A percentile compares a stretch with the other conserved stretches of the same genome.
phyloP scores from a whole-genome alignment of 495 filamentous ascomycete genomes.

The Aspergillus hancockii region DNA sequence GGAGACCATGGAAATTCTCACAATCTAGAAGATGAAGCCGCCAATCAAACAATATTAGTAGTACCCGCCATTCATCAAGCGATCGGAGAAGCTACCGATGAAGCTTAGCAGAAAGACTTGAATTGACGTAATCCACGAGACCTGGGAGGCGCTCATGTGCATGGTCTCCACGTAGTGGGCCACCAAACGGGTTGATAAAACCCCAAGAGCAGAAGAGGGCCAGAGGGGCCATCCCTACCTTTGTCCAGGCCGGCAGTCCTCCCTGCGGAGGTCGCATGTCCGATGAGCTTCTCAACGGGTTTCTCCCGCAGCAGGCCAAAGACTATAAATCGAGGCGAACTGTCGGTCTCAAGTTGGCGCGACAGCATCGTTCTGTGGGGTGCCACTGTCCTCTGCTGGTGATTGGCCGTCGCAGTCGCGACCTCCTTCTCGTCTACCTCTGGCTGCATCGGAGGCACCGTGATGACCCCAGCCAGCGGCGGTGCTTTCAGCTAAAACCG shows the following conservation, averaged over 20 bases:
- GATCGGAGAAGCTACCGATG: conserved; percentile 48
- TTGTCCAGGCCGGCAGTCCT: conserved; percentile 57
- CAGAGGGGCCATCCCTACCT: conserved; percentile 55
- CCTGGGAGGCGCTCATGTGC: conserved; percentile 44
- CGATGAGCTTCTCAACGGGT: no score
- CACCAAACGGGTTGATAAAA: conserved; percentile 63
- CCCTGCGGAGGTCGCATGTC: conserved; percentile 30
- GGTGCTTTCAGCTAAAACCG: no score
- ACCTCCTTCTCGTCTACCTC: no score
- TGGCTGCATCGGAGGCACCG: no score
- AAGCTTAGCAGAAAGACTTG: conserved; percentile 31
- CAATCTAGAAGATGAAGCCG: conserved; percentile 53
- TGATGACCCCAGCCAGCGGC: no score
- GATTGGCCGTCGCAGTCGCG: no score
- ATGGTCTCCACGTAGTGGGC: conserved; percentile 62
- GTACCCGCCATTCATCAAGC: conserved; percentile 57
- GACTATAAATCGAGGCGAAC: no score
- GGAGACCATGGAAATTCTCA: conserved; percentile 59
- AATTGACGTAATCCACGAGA: conserved; percentile 56
- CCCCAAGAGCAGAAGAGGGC: conserved; percentile 64
- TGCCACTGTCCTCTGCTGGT: no score
- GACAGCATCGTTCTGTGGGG: no score
- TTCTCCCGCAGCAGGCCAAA: no score
- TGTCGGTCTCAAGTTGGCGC: no score
- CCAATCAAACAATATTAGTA: conserved; percentile 50